Evolutionary conservation across 2,329 filamentous ascomycete species (phyloP).

Genomic region (Magnaporthiopsis rhizophila): DNA sequence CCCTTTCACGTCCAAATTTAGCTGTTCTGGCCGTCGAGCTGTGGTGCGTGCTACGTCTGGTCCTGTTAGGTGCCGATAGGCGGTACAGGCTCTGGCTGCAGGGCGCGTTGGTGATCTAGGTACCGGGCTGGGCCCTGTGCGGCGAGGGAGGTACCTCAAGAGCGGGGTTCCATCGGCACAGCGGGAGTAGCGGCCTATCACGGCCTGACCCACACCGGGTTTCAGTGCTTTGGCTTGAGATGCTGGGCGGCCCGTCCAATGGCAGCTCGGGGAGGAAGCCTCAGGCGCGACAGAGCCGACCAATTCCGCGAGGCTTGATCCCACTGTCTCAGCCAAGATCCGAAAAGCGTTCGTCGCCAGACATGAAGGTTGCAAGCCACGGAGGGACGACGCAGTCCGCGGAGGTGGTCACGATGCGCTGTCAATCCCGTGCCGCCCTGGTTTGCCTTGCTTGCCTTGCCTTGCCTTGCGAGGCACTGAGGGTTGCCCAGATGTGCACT

Average conservation of each 20-base stretch:
- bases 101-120: background rate
- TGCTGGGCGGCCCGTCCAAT: background rate
- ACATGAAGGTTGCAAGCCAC: background rate
- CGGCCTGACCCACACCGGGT: conserved; percentile 6
- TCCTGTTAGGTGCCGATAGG: background rate
- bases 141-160: background rate
- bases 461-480: background rate
- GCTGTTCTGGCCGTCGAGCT: conserved; percentile 3
- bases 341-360: background rate
- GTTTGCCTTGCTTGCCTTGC: background rate
- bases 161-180: background rate
- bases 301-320: background rate
- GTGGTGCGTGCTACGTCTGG: background rate
- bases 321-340: background rate
- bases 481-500: background rate
- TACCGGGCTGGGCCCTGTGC: background rate
- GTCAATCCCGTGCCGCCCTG: background rate
- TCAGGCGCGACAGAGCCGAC: background rate
- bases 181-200: conserved; percentile 1
- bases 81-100: background rate
- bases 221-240: conserved; percentile 1
- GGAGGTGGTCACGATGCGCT: background rate
- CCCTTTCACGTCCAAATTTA: conserved; percentile 3
- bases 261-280: background rate
- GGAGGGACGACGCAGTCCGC: background rate